phyloP scores from a whole-genome alignment of 2,329 filamentous ascomycete genomes.

The Fusarium virguliforme region DNA sequence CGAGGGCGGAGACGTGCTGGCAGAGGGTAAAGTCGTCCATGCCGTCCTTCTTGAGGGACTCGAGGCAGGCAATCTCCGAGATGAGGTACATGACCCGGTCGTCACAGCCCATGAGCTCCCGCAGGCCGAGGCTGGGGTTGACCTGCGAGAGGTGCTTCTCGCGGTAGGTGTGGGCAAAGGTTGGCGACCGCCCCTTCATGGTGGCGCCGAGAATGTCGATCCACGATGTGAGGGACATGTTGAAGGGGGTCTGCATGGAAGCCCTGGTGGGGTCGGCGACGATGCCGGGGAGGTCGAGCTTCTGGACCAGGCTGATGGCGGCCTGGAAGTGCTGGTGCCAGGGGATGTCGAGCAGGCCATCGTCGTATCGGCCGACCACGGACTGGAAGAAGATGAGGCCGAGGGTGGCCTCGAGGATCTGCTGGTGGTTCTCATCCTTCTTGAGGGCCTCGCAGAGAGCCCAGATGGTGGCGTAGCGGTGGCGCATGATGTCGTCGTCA shows the following conservation, averaged over 20 bases:
- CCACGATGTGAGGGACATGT: conserved; percentile 95
- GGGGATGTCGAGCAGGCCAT: conserved; percentile 89
- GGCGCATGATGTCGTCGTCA: conserved; percentile 91
- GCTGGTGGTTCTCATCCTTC: conserved; percentile 84
- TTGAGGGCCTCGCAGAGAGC: conserved; percentile 87
- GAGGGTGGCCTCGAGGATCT: conserved; percentile 92
- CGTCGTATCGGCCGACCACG: conserved; percentile 88
- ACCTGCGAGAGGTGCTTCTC: conserved; percentile 86
- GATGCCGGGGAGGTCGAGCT: conserved; percentile 82
- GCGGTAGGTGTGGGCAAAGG: conserved; percentile 95
- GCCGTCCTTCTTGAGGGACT: conserved; percentile 86
- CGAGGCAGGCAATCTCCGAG: conserved; percentile 96
- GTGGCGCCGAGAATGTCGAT: conserved; percentile 97
- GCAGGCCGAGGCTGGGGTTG: conserved; percentile 79
- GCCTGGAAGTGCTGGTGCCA: conserved; percentile 99
- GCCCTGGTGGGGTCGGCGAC: conserved; percentile 73
- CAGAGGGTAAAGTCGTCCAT: conserved; percentile 91
- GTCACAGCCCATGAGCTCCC: conserved; percentile 97
- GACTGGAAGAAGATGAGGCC: conserved; percentile 98
- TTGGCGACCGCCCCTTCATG: conserved; percentile 88
- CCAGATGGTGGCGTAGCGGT: conserved; percentile 89
- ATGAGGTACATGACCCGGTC: conserved; percentile 98
- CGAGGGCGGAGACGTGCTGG: conserved; percentile 90
- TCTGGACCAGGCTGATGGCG: conserved; percentile 86
- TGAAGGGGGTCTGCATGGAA: conserved; percentile 81